phyloP scores from a whole-genome alignment of 345 rosid species.

The Excoecaria agallocha region DNA sequence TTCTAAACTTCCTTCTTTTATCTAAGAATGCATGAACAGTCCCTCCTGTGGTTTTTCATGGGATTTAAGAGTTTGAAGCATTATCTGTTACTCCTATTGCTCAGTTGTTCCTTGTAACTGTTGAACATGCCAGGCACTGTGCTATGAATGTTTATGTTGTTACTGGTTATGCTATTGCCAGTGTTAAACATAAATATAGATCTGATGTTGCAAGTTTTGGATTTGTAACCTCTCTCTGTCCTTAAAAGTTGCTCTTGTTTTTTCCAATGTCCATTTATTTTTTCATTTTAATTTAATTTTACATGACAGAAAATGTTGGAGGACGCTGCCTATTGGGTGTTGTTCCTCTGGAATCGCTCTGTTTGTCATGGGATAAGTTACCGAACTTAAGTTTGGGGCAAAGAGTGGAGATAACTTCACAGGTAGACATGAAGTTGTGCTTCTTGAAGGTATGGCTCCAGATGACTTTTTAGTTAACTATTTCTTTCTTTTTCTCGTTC shows the following conservation, averaged over 20 bases:
- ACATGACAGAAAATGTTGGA: constrained; percentile 64
- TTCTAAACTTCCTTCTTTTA: background rate
- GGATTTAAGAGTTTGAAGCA: background rate
- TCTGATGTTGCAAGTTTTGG: background rate
- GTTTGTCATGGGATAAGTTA: constrained; percentile 68
- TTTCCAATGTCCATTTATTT: background rate
- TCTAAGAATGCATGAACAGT: background rate
- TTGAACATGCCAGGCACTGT: background rate
- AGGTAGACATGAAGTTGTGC: constrained; percentile 72
- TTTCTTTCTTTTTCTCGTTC: background rate
- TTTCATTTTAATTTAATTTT: constrained; percentile 16
- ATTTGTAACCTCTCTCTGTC: background rate
- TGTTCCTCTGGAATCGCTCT: constrained; percentile 69
- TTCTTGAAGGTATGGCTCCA: constrained; percentile 65
- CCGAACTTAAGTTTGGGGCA: constrained; percentile 83
- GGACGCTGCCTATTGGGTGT: constrained; percentile 82
- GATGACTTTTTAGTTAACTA: background rate
- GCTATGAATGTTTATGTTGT: background rate
- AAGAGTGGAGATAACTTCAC: constrained; percentile 59
- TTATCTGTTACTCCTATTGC: background rate
- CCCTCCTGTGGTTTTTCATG: background rate
- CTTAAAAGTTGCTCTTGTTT: background rate
- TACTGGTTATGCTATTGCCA: background rate
- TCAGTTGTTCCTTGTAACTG: background rate
- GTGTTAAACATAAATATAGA: background rate